phyloP scores from a whole-genome alignment of 2,329 filamentous ascomycete species.

The Epichloe uncinata region DNA sequence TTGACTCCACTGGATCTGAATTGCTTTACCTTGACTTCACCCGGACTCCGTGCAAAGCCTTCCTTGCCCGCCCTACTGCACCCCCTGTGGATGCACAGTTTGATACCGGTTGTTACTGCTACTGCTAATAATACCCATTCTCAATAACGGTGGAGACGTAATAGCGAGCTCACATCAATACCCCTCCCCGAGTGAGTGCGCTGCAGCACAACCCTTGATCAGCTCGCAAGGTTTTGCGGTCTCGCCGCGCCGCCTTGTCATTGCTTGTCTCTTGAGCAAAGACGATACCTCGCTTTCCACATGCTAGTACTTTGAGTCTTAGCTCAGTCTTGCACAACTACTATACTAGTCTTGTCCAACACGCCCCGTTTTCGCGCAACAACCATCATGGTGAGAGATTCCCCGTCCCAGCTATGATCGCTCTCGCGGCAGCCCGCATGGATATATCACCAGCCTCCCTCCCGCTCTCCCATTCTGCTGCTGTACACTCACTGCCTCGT shows the following conservation, averaged over 20 bases:
- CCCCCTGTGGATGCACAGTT: conserved; percentile 7
- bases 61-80: conserved; percentile 1
- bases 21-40: conserved; percentile 7
- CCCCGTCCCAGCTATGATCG: conserved; percentile 18
- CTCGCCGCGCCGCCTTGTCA: conserved; percentile 14
- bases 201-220: conserved; percentile 10
- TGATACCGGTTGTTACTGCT: conserved; percentile 4
- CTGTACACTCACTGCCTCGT: background rate
- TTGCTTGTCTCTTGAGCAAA: conserved; percentile 21
- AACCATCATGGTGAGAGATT: conserved; percentile 36
- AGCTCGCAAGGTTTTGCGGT: conserved; percentile 6
- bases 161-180: conserved; percentile 18
- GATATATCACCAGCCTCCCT: conserved; percentile 28
- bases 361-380: conserved; percentile 24
- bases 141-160: conserved; percentile 22
- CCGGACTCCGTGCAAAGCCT: background rate
- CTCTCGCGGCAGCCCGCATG: conserved; percentile 31
- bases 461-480: conserved; percentile 15
- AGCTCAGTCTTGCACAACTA: conserved; percentile 18
- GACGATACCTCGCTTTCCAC: conserved; percentile 21
- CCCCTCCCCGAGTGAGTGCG: conserved; percentile 13
- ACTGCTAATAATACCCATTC: conserved; percentile 2
- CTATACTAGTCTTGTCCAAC: conserved; percentile 18
- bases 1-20: conserved; percentile 7
- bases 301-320: conserved; percentile 23